Conservation (phyloP, 768 basidiomycete species). For the Hericium coralloides region DNA sequence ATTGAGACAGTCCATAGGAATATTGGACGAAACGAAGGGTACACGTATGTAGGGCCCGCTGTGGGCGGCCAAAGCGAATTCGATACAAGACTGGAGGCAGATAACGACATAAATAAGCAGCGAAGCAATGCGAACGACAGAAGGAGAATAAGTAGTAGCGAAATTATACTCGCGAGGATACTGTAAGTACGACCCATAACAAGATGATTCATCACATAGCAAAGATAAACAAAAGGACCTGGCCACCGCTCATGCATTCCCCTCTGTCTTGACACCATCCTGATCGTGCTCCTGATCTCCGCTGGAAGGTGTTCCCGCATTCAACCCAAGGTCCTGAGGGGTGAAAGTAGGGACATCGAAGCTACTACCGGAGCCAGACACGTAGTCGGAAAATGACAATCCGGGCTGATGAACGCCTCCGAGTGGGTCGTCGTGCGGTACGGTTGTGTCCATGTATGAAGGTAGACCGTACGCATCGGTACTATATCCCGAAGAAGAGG, state of each 20-base stretch:
- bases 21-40: not conserved
- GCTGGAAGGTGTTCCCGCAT: constrained; percentile 24
- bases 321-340: constrained; percentile 58
- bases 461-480: constrained; percentile 62
- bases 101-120: constrained; percentile 24
- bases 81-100: constrained; percentile 24
- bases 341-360: constrained; percentile 69
- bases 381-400: constrained; percentile 66
- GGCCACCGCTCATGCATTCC: constrained; percentile 21
- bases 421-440: constrained; percentile 55
- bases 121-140: constrained; percentile 28
- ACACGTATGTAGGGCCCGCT: not conserved
- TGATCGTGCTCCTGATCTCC: constrained; percentile 56
- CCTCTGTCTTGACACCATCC: constrained; percentile 56
- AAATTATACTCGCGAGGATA: constrained; percentile 7
- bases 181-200: constrained; percentile 6
- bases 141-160: constrained; percentile 13
- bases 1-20: not conserved
- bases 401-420: constrained; percentile 51
- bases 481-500: constrained; percentile 50
- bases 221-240: constrained; percentile 12
- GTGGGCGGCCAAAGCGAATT: constrained; percentile 20
- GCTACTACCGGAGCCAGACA: constrained; percentile 36
- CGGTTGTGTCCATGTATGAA: constrained; percentile 69
- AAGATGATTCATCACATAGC: not conserved